Evolutionary conservation across 306 rosid genomes (phyloP), one percentile per base, ranked within the genome.

Genomic region (Luffa acutangula): DNA sequence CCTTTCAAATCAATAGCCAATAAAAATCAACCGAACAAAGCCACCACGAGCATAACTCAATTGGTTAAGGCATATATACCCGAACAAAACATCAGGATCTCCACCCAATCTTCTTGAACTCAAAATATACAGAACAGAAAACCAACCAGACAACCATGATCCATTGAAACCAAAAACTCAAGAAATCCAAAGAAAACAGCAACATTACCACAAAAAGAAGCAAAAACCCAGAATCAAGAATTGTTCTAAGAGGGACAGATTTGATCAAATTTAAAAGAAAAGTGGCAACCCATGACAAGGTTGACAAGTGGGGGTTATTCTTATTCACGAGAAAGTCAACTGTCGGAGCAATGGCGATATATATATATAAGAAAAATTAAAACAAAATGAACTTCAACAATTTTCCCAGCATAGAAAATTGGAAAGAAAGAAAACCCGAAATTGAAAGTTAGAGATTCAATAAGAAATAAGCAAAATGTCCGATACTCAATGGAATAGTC

Each of bases 301-400:
- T 70, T 79, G 81, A 81, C 87, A 85, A 66, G 25, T 82, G 86
- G 36, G 33, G 17, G 52, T 4, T 69, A 83, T 87, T 85, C 81
- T 83, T 3, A 66, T 75, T 64, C 86, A 52, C 56, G 11, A 84
- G 75, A 75, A 88, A 89, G 91, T 88, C 91, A 88, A 89, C 82
- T 70, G 75, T 58, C 52, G 17, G 62, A 74, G 84, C 82, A 82
- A 84, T 82, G 78, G 21, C 72, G 36, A 57, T 80, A 72, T 67
- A 36, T 17, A 21, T 11, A 36, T 70, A 43, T 60, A 77, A 31
- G 62, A 63, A 41, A 5, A 15, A 53, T 20, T 36, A 43, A 51
- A 13, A 33, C 33, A 52, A 75, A 48, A 51, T 34, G 78, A 75
- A 52, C 20, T 31, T 10, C 34, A 58, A 75, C 25, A 3, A 54